A percentile compares a stretch with the other conserved stretches of the same genome.
Conservation (phyloP, 2,329 filamentous ascomycete species). For the Rhynchosporium agropyri region DNA sequence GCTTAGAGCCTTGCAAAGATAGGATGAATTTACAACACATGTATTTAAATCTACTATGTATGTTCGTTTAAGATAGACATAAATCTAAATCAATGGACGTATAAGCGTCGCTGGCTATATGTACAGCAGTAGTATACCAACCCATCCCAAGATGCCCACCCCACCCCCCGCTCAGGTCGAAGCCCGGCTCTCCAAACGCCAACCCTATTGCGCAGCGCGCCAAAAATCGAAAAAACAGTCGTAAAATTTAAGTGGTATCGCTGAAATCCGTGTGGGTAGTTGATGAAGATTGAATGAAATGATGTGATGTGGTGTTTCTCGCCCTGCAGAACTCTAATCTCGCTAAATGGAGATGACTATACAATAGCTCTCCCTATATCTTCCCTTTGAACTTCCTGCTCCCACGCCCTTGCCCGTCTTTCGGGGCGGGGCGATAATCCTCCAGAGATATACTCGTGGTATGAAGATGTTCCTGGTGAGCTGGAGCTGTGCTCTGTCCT, state of each 20-base stretch:
- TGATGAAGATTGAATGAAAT: conserved; percentile 16
- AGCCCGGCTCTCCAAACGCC: conserved; percentile 27
- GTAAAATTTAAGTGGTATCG: conserved; percentile 8
- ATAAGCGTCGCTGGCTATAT: conserved; percentile 2
- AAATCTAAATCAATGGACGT: conserved; percentile 9
- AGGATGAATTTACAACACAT: conserved; percentile 8
- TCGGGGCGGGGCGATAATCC: conserved; percentile 38
- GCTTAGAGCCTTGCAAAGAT: not conserved
- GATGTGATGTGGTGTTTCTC: conserved; percentile 12
- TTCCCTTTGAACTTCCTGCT: conserved; percentile 20
- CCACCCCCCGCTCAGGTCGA: conserved; percentile 18
- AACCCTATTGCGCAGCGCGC: conserved; percentile 32
- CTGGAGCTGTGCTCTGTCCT: conserved; percentile 26
- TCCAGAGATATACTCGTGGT: conserved; percentile 28
- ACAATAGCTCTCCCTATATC: conserved; percentile 38
- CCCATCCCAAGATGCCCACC: not conserved
- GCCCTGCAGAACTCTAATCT: conserved; percentile 21
- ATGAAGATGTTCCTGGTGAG: conserved; percentile 35
- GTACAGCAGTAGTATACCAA: not conserved
- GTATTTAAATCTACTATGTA: not conserved
- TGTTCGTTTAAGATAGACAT: conserved; percentile 5
- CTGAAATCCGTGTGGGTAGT: conserved; percentile 12
- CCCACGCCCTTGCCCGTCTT: conserved; percentile 28
- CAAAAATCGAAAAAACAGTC: conserved; percentile 23
- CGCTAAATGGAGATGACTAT: conserved; percentile 26